Conservation (phyloP, 73 alveolate genomes). For the Stentor roeselii region DNA sequence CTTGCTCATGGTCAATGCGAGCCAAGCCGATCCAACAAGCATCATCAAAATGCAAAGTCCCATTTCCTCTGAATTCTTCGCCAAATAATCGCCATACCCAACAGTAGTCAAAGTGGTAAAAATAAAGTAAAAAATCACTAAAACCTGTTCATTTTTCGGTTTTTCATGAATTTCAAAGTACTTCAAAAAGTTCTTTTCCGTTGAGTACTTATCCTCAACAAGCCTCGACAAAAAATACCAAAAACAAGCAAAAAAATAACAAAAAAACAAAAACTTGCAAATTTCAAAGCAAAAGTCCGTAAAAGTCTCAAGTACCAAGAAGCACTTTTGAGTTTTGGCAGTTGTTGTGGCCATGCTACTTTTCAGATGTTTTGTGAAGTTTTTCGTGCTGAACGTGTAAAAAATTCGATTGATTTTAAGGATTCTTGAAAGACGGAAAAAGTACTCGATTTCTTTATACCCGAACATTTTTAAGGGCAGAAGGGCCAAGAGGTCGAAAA, state of each 20-base stretch:
- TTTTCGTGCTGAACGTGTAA: not conserved
- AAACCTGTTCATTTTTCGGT: not conserved
- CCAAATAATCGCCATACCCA: conserved; percentile 14
- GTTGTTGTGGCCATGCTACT: not conserved
- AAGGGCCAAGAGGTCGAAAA: not conserved
- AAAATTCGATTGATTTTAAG: not conserved
- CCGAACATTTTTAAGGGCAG: not conserved
- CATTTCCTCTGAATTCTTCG: not conserved
- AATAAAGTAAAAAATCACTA: not conserved
- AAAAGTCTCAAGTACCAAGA: not conserved
- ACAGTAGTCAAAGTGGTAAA: conserved; percentile 17
- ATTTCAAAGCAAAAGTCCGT: not conserved
- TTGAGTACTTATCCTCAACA: not conserved
- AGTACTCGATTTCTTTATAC: not conserved
- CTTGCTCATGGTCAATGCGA: not conserved
- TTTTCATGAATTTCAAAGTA: not conserved
- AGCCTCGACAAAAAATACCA: not conserved
- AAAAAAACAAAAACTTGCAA: not conserved
- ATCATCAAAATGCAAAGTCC: not conserved
- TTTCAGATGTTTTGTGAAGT: not conserved
- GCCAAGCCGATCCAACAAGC: not conserved
- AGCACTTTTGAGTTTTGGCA: too few species aligned
- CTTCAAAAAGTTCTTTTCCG: too few species aligned
- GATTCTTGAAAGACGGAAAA: not conserved
- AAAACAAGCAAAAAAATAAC: not conserved